Evolutionary conservation across 225 moss, liverwort and hornwort species (phyloP).

Genomic region (Marchantia polymorpha): DNA sequence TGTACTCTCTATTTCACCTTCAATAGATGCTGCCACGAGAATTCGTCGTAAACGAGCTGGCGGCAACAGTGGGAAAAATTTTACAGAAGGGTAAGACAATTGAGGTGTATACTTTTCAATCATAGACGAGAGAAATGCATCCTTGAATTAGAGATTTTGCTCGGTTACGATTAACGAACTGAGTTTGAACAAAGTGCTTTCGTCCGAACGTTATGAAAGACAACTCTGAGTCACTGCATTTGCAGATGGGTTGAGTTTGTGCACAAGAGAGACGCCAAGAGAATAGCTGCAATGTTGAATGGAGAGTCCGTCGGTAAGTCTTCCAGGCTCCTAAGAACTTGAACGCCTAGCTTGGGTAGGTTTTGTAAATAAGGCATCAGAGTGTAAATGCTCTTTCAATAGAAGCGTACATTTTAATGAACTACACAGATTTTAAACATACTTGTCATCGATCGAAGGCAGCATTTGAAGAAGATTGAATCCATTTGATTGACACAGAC

Average conservation of each 20-base stretch:
- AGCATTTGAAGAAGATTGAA: neutral
- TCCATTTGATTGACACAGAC: slow-evolving; percentile 47
- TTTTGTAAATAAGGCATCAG: neutral
- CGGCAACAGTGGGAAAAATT: slow-evolving; percentile 95
- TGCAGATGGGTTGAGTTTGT: slow-evolving; percentile 96
- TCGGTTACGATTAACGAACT: no score
- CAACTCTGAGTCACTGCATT: neutral
- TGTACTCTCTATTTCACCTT: neutral
- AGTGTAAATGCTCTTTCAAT: neutral
- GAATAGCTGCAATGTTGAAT: slow-evolving; percentile 68
- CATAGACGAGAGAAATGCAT: no score
- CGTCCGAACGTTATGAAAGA: no score
- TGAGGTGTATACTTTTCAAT: neutral
- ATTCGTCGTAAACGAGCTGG: slow-evolving; percentile 71
- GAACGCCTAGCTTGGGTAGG: neutral
- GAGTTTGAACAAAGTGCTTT: no score
- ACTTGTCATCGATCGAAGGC: neutral
- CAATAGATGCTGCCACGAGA: slow-evolving; percentile 49
- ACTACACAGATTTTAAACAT: neutral
- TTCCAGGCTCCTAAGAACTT: neutral
- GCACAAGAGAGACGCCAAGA: slow-evolving; percentile 90
- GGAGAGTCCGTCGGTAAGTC: slow-evolving; percentile 73
- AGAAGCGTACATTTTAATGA: neutral
- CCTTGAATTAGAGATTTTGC: no score
- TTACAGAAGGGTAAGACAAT: slow-evolving; percentile 73